phyloP scores from a whole-genome alignment of 179 eudicot species.

The Kewa caespitosa region DNA sequence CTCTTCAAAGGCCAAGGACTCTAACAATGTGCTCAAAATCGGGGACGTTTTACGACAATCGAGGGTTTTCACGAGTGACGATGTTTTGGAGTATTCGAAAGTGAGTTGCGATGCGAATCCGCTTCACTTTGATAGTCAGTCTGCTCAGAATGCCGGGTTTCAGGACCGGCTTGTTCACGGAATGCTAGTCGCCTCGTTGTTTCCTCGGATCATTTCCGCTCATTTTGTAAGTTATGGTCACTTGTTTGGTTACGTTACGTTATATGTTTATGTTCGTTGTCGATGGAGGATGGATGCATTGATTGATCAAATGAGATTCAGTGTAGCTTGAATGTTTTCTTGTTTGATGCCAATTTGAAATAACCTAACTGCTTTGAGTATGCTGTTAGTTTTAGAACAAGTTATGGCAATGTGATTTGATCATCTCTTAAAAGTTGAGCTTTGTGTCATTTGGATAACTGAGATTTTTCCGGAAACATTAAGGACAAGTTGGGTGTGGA shows the following conservation, averaged over 20 bases:
- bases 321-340: neutral
- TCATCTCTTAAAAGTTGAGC: neutral
- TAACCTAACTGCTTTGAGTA: neutral
- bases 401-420: neutral
- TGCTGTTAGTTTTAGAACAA: no score
- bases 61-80: conserved; percentile 44
- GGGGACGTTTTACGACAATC: conserved; percentile 50
- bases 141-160: conserved; percentile 62
- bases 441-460: neutral
- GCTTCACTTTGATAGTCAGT: conserved; percentile 55
- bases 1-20: conserved; percentile 18
- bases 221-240: conserved; percentile 59
- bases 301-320: neutral
- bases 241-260: neutral
- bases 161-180: conserved; percentile 62
- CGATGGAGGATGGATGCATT: neutral
- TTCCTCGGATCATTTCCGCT: conserved; percentile 72
- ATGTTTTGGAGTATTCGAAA: conserved; percentile 56
- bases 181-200: conserved; percentile 76
- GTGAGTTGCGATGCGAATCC: conserved; percentile 67
- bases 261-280: neutral
- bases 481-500: neutral
- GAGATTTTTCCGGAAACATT: no score
- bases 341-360: neutral
- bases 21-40: conserved; percentile 32